A percentile compares a stretch with the other conserved stretches of the same genome.
phyloP scores from a whole-genome alignment of 2,329 filamentous ascomycete genomes.

The Alternaria arborescens region DNA sequence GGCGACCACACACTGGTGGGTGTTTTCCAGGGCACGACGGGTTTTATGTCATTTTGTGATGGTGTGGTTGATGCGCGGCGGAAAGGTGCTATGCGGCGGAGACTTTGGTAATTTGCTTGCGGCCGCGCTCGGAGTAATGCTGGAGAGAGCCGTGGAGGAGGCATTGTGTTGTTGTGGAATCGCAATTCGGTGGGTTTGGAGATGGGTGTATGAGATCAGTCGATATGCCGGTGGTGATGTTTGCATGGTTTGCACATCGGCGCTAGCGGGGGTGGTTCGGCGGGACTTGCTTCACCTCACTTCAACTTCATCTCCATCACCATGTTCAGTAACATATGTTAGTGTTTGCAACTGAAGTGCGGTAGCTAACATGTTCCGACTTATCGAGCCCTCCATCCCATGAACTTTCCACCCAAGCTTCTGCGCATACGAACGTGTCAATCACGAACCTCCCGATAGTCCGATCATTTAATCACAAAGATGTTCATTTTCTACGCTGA shows the following conservation, averaged over 20 bases:
- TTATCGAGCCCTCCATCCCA: rapidly evolving
- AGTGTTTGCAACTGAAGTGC: too few species aligned
- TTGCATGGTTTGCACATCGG: slow-evolving; percentile 34
- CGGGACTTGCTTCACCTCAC: slow-evolving; percentile 12
- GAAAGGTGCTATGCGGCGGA: slow-evolving; percentile 29
- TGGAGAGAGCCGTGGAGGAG: slow-evolving; percentile 35
- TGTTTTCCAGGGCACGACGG: slow-evolving; percentile 50
- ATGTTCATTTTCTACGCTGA: background rate
- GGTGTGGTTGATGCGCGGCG: slow-evolving; percentile 36
- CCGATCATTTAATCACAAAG: background rate
- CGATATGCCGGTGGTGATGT: slow-evolving; percentile 25
- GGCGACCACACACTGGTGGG: slow-evolving; percentile 51
- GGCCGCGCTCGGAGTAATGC: slow-evolving; percentile 36
- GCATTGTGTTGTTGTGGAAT: slow-evolving; percentile 31
- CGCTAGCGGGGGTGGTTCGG: slow-evolving; percentile 11
- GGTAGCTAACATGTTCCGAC: rapidly evolving
- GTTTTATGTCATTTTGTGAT: slow-evolving; percentile 23
- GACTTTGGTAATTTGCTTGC: slow-evolving; percentile 31
- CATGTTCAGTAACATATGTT: background rate
- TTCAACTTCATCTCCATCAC: background rate
- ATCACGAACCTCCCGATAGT: background rate
- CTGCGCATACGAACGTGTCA: background rate
- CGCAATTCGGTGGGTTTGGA: slow-evolving; percentile 13
- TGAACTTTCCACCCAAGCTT: background rate
- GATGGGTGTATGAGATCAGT: slow-evolving; percentile 29